Base-by-base conservation (phyloP, 192 early-diverging fungal species). In the Diversispora epigaea region DNA sequence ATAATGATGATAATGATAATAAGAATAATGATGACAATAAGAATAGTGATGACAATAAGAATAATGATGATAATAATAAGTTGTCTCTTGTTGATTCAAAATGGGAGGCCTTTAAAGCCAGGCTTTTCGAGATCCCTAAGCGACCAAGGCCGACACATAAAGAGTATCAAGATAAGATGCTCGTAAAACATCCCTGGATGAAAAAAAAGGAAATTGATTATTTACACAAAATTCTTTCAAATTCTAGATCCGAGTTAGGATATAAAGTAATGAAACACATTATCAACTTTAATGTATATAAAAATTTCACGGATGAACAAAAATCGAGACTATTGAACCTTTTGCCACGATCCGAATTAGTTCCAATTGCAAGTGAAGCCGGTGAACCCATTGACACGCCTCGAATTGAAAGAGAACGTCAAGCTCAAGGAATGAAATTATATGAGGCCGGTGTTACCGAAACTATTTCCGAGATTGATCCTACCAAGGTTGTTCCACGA, bases 161-260 rank as follows among this genome's bases (percentile, higher is more conserved):
- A 17, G 44, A 67, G 19, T 67, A 67, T 50, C 44, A 22, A 47
- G 21, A 49, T 19, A 67, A 67, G 22, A 11, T 67, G 1, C 19
- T 67, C 11, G 12, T 11, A 21, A 49, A 14, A 67, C 65, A 21
- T 47, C 65, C 65, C 14, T 67, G 65, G 65, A 67, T 67, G 65
- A 67, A 45, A 22, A 67, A 67, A 21, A 67, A 67, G 47, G 65
- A 67, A 15, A 49, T 67, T 25, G 45, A 67, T 47, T 67, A 67
- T 46, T 22, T 67, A 14, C 43, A 45, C 15, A 49, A 67, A 21
- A 12, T 67, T 41, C 40, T 25, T 14, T 47, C 65, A 14, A 22
- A 67, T 14, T 11, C 65, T 3, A 49, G 47, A 47, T 67, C 65
- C 5, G 9, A 21, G 10, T 22, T 47, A 1, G 45, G n/a, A 47